Evolutionary conservation across 2,329 filamentous ascomycete genomes (phyloP).

Genomic region (Stemphylium vesicarium): DNA sequence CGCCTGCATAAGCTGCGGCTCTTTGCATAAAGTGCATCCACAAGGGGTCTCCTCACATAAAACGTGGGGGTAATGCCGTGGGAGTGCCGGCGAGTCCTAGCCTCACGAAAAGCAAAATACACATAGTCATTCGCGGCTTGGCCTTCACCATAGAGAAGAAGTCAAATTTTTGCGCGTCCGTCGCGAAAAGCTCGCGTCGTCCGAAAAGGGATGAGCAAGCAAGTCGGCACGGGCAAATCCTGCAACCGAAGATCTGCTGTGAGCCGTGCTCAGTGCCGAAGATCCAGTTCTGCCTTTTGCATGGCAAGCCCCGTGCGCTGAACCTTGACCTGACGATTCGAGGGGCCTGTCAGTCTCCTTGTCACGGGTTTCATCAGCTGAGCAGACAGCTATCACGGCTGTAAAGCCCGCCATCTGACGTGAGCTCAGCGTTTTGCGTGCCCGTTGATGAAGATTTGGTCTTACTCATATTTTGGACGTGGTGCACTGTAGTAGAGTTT

Average conservation of each 20-base stretch:
- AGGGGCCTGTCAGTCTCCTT: conserved; percentile 4
- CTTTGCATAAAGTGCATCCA: conserved; percentile 20
- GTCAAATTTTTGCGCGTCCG: not conserved
- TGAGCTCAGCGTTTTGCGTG: not conserved
- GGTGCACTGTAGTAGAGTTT: not conserved
- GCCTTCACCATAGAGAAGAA: not conserved
- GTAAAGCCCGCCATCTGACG: not conserved
- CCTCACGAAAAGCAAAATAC: not conserved
- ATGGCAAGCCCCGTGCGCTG: conserved; percentile 5
- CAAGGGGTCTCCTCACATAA: conserved; percentile 10
- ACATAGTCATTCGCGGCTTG: too few relatives aligned
- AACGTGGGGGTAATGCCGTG: not conserved
- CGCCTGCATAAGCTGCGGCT: conserved; percentile 14
- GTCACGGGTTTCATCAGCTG: conserved; percentile 5
- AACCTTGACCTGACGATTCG: conserved; percentile 6
- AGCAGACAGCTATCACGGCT: conserved; percentile 3
- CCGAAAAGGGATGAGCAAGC: conserved; percentile 4
- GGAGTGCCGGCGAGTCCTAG: not conserved
- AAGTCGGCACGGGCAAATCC: not conserved
- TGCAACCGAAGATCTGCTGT: conserved; percentile 21
- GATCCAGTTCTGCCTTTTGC: conserved; percentile 21
- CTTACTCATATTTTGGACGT: not conserved
- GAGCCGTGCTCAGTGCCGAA: conserved; percentile 20
- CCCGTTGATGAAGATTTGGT: not conserved
- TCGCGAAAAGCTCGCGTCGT: not conserved